phyloP scores from a whole-genome alignment of 225 moss, liverwort and hornwort species.

The Asterella californica region DNA sequence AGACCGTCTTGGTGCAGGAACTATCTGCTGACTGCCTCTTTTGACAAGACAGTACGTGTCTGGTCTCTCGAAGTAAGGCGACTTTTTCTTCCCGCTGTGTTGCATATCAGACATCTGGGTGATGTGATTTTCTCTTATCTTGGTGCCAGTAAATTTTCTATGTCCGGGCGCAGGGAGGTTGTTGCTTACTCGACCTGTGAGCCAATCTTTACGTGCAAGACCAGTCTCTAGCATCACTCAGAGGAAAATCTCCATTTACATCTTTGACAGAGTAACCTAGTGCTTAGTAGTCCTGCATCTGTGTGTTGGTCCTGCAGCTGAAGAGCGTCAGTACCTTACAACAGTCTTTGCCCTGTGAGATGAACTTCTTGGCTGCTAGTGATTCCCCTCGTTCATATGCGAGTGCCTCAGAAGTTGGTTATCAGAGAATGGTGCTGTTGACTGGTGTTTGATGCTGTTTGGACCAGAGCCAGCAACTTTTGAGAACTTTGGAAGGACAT shows the following conservation, averaged over 20 bases:
- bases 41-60: conserved; percentile 81
- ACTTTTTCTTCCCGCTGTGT: background rate
- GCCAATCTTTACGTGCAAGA: background rate
- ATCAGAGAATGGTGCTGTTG: background rate
- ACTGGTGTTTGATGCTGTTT: background rate
- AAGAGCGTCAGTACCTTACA: background rate
- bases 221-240: background rate
- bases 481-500: conserved; percentile 62
- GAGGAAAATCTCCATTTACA: background rate
- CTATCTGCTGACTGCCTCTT: conserved; percentile 77
- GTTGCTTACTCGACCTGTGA: background rate
- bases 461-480: conserved; percentile 49
- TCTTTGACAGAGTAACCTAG: background rate
- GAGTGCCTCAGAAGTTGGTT: background rate
- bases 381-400: background rate
- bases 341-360: background rate
- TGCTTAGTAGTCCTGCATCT: background rate
- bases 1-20: conserved; percentile 49
- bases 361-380: background rate
- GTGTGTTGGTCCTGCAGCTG: background rate
- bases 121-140: background rate
- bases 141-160: background rate
- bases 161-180: background rate
- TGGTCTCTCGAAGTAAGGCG: conserved; percentile 78
- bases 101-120: background rate